Evolutionary conservation across 1,284 basidiomycete species (phyloP), one percentile per base, ranked within the genome.

Genomic region (Meira nashicola): DNA sequence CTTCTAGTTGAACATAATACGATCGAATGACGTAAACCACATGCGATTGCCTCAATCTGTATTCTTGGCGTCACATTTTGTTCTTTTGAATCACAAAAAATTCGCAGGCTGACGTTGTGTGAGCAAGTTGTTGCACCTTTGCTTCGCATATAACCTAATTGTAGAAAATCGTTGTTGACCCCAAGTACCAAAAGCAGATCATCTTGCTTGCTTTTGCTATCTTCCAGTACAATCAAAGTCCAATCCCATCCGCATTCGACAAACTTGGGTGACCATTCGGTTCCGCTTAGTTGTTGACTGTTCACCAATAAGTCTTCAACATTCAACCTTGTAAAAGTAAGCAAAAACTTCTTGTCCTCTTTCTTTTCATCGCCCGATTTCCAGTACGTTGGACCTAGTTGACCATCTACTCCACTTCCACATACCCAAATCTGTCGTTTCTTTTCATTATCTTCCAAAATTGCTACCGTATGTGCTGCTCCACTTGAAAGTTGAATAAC

Each of bases 131-230:
- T 25, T 19, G 12, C 23, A 25, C 8, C 17, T 25, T 48, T 48
- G 12, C 14, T 48, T 23, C 25, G 46, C 12, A 7, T 4, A 14
- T 21, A 21, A 8, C 57, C 57, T 11, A 58, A 49, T 44, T 51
- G 47, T 5, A 47, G 48, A 54, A 58, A 58, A 39, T 58, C 57
- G 17, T 58, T 58, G n/a, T 37, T 33, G 19, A 10, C 11, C 3
- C 57, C 57, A 11, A 58, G 40, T 14, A 38, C 40, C 10, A 58
- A 10, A 17, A 58, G 37, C 3, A 19, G 21, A 21, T 58, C 57
- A 44, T 44, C 50, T n/a, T 15, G 23, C 38, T 17, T 43, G 12
- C 12, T 14, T 21, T 48, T 17, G 11, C 2, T 41, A 6, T 41
- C 37, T 19, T 33, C 28, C 12, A 53, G 19, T 2, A 53, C 50